Percentiles rank a stretch among this genome's conserved stretches.
These are phyloP conservation scores for Calonectria pauciramosa DNA, from an alignment of 2,329 filamentous ascomycete genomes.

Conservation along the genomic window DNA sequence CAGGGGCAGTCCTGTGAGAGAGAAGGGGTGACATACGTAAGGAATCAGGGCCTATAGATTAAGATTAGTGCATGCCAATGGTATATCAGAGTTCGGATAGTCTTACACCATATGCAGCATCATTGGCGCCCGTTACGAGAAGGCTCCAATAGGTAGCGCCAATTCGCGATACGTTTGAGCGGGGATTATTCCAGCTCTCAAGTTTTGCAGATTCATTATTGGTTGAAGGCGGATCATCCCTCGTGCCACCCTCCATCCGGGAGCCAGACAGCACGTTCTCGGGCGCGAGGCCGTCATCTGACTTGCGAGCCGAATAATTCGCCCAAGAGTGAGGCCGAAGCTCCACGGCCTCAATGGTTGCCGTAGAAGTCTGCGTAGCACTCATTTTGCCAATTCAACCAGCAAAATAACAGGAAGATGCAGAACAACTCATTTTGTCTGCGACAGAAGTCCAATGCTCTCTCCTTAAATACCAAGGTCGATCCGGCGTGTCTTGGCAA, in stretches of 20 bases:
- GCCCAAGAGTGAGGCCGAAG: not conserved
- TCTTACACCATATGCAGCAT: slow-evolving; percentile 70
- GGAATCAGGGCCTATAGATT: slow-evolving; percentile 60
- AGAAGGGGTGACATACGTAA: slow-evolving; percentile 51
- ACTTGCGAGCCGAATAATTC: not conserved
- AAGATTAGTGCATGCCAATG: not conserved
- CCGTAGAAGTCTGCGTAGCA: not conserved
- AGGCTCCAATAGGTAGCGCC: slow-evolving; percentile 70
- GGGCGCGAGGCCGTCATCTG: not conserved
- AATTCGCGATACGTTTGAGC: slow-evolving; percentile 60
- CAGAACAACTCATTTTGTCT: not conserved
- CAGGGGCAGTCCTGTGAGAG: not conserved
- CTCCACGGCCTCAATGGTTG: not conserved
- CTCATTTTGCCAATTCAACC: not conserved
- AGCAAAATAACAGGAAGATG: not conserved
- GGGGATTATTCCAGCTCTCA: slow-evolving; percentile 41
- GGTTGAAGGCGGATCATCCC: not conserved
- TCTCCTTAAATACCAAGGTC: not conserved
- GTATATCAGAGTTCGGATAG: not conserved
- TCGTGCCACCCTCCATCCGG: not conserved
- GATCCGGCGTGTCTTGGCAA: not conserved
- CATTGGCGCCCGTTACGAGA: slow-evolving; percentile 70
- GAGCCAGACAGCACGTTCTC: not conserved
- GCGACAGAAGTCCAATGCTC: not conserved
- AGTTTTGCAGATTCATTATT: not conserved